Conservation (phyloP, 2,329 filamentous ascomycete species). For the Microsporum ferrugineum region DNA sequence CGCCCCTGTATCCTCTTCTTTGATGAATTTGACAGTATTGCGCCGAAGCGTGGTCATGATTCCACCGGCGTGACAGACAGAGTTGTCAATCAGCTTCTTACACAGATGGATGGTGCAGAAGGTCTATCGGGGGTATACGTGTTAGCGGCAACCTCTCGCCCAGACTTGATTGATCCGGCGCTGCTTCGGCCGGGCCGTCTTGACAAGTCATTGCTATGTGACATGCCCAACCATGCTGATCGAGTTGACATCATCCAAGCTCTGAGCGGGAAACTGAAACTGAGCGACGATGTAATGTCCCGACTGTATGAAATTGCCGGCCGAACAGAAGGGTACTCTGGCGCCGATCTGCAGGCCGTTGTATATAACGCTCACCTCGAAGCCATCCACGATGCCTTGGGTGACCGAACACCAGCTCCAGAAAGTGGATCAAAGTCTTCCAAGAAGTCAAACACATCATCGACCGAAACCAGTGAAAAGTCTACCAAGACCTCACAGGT, state of each 20-base stretch:
- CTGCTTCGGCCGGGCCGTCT: slow-evolving; percentile 80
- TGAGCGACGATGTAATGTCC: slow-evolving; percentile 54
- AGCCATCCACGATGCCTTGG: slow-evolving; percentile 86
- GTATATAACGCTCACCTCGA: slow-evolving; percentile 95
- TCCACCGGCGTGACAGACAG: slow-evolving; percentile 96
- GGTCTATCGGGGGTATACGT: slow-evolving; percentile 92
- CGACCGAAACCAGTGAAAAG: slow-evolving; percentile 10
- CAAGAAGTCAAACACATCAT: slow-evolving; percentile 22
- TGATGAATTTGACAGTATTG: slow-evolving; percentile 96
- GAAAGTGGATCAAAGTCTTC: slow-evolving; percentile 26
- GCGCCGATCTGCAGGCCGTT: slow-evolving; percentile 86
- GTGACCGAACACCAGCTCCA: slow-evolving; percentile 38
- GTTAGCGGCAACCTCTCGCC: slow-evolving; percentile 81
- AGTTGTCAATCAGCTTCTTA: slow-evolving; percentile 94
- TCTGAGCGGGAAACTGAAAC: slow-evolving; percentile 66
- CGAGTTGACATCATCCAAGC: slow-evolving; percentile 79
- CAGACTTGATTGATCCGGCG: slow-evolving; percentile 91
- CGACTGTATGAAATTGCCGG: slow-evolving; percentile 62
- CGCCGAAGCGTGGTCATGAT: slow-evolving; percentile 92
- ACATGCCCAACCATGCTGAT: slow-evolving; percentile 70
- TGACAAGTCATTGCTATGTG: slow-evolving; percentile 86
- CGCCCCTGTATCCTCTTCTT: slow-evolving; percentile 94
- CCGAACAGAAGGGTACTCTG: slow-evolving; percentile 79
- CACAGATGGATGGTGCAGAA: slow-evolving; percentile 97
- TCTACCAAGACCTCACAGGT: slow-evolving; percentile 19